Base-by-base conservation (phyloP, 2,329 filamentous ascomycete genomes). In the Colletotrichum sansevieriae region DNA sequence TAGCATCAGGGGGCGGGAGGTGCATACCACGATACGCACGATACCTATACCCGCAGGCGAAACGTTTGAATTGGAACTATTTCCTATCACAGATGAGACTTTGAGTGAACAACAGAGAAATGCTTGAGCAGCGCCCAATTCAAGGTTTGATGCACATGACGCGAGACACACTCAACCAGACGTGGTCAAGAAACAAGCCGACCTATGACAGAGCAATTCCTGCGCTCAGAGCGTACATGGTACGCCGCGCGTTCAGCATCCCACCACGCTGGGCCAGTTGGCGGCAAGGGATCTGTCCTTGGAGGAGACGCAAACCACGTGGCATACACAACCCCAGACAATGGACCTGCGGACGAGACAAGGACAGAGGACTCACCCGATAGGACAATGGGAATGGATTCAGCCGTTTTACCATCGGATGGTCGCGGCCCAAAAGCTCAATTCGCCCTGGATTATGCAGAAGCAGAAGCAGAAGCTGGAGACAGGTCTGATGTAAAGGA, bases 221-320 rank as follows among this genome's bases (percentile, higher is more conserved):
- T n/a, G n/a, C n/a, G n/a, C n/a, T n/a, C n/a, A n/a, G n/a, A n/a
- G n/a, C n/a, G n/a, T n/a, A n/a, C n/a, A n/a, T n/a, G n/a, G n/a
- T 13, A 52, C 43, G 56, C 56, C 56, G 56, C 56, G 58, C 58
- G 58, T 51, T n/a, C 44, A 51, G 49, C 49, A 52, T 52, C 29
- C 20, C 33, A 37, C 22, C 18, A n/a, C 7, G n/a, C 52, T 22
- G 39, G 52, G 33, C 49, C n/a, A 33, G 47, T 25, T 12, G n/a
- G 15, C 5, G 43, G 43, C 44, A 15, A 41, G 58, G 41, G 58
- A 51, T 63, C 10, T 29, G 39, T 33, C 39, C 29, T 29, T 29
- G 29, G 29, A 29, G 29, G 29, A 8, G 29, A 29, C 46, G 39
- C 44, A 15, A 54, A 33, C 52, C 65, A 64, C 65, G 60, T 68